Evolutionary conservation across 2,329 filamentous ascomycete species (phyloP), one percentile per base, ranked within the genome.

Genomic region (Colletotrichum sp.): DNA sequence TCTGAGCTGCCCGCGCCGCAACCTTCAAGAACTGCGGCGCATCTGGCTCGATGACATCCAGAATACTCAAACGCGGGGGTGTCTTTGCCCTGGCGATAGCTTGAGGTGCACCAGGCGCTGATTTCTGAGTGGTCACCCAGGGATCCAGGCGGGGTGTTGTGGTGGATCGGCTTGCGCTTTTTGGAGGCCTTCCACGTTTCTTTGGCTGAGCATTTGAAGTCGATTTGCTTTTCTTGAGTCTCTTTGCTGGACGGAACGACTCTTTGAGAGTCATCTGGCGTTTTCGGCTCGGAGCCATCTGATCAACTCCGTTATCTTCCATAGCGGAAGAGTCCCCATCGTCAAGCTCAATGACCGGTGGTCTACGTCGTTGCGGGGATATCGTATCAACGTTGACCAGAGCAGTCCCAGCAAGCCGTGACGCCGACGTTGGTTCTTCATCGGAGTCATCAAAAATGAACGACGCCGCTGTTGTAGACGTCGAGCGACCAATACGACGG

Each of bases 21-120:
- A 94, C 88, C 75, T 88, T 91, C 39, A 94, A 83, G 77, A 93
- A 93, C 3, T 81, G 83, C 2, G 92, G 92, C 1, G 91, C 90
- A 73, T 86, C 80, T 3, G 85, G 81, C 77, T 89, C 88, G 60
- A 90, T 85, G 26, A 92, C 88, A 81, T 93, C 92, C n/a, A 93
- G 80, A 71, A 93, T 92, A 78, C 92, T 89, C 24, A 93, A 85
- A 24, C 81, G 83, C 5, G 90, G 90, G n/a, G 73, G 73, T 13
- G 70, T 59, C n/a, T 76, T 65, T 18, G 44, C 44, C 36, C 28
- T 89, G 84, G 2, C 64, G 26, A 28, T n/a, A 69, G 36, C 3
- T 9, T 59, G 34, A 44, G 44, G 79, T 71, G 30, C 72, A n/a
- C 34, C 18, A 18, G 28, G 6, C 16, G n/a, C 18, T 21, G 59